Evolutionary conservation across 805 yeast genomes (phyloP).

Genomic region (Ogataea salicorniae): DNA sequence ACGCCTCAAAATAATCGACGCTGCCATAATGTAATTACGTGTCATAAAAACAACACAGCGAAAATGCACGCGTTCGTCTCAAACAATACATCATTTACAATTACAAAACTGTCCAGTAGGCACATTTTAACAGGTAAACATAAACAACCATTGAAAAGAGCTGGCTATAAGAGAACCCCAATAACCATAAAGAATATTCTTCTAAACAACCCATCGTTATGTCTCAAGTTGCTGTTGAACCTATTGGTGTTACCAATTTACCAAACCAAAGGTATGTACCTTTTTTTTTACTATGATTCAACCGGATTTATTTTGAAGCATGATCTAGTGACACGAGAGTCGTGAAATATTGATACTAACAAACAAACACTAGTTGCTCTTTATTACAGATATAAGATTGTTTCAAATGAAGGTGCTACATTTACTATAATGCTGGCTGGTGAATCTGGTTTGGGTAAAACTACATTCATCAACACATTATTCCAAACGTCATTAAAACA

Average conservation of each 20-base stretch:
- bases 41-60: neutral
- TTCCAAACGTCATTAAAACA: slow-evolving; percentile 70
- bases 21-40: neutral
- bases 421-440: slow-evolving; percentile 85
- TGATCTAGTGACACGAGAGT: too few relatives aligned
- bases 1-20: neutral
- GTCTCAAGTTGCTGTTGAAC: slow-evolving; percentile 35
- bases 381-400: slow-evolving; percentile 55
- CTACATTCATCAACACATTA: slow-evolving; percentile 83
- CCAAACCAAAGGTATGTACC: slow-evolving; percentile 63
- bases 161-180: neutral
- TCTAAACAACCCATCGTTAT: slow-evolving; percentile 4
- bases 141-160: too few relatives aligned
- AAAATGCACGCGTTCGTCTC: too few relatives aligned
- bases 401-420: slow-evolving; percentile 68
- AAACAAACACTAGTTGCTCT: slow-evolving; percentile 3
- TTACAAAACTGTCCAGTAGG: too few relatives aligned
- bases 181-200: neutral
- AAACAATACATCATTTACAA: too few relatives aligned
- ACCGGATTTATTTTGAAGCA: too few relatives aligned
- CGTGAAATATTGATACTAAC: neutral
- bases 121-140: too few relatives aligned
- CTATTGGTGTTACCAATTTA: slow-evolving; percentile 65
- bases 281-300: neutral
- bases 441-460: slow-evolving; percentile 87